Evolutionary conservation across 2,329 filamentous ascomycete genomes (phyloP), one percentile per base, ranked within the genome.

Genomic region (Fusarium gaditjirri): DNA sequence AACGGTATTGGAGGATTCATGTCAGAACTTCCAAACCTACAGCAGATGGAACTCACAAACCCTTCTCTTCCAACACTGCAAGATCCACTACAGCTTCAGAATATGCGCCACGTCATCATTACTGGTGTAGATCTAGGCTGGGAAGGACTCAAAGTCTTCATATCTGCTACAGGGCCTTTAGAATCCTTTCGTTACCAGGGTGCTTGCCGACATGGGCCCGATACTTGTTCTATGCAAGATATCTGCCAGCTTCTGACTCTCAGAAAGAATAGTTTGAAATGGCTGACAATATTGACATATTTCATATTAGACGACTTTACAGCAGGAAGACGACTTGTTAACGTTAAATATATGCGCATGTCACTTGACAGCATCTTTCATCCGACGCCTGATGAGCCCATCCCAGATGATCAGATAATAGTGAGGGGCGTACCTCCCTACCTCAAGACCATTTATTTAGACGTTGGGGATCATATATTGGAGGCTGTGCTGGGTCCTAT

Each of bases 161-260:
- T 67, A 5, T 36, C 39, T 21, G 27, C 33, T n/a, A 43, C 60
- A 8, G 29, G 27, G 7, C 29, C 21, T 1, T 12, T 68, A 5
- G 11, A 49, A 12, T 25, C 27, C 6, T 65, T 65, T 25, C 36
- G 7, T 1, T 67, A 57, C 19, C 8, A 17, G 8, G 52, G 31
- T 10, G 1, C 8, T 4, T 19, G 2, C 10, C 7, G 8, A 2
- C 23, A 11, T 6, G 27, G 36, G 19, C 17, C 14, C 6, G 6
- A 17, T 2, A 5, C 8, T 12, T 27, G 25, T 19, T 39, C 35
- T 13, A 19, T 36, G 6, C 41, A 59, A 19, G 53, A 39, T 8
- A 16, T 55, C 12, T 65, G 46, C 27, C 29, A 64, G n/a, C 4
- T 36, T 2, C 33, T 67, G 14, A 29, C 43, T 7, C 23, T 29